Conservation (phyloP, 108 stramenopile genomes). For the Aureococcus anophagefferens region DNA sequence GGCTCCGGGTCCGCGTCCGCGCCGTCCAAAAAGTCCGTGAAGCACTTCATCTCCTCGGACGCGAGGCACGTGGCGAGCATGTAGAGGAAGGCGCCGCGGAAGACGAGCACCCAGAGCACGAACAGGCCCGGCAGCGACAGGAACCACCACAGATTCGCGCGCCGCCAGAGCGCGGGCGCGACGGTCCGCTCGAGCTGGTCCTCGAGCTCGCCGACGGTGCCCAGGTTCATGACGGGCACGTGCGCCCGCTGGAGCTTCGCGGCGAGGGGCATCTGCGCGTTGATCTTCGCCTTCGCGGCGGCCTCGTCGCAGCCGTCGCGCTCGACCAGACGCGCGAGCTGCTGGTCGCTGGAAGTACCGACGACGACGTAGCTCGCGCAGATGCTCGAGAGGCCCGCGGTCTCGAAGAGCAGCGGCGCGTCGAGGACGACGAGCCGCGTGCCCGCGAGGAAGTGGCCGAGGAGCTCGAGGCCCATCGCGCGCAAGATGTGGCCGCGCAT, state of each 20-base stretch:
- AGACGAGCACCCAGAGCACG: too few species aligned
- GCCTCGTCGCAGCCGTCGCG: not conserved
- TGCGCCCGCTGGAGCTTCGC: not conserved
- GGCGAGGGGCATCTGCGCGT: conserved; percentile 1
- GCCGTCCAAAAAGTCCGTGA: too few species aligned
- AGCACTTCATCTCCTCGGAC: too few species aligned
- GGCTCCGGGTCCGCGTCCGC: too few species aligned
- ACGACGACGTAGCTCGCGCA: not conserved
- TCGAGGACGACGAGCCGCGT: not conserved
- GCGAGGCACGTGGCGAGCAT: too few species aligned
- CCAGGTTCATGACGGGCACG: not conserved
- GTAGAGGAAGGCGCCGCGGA: too few species aligned
- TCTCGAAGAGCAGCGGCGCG: conserved; percentile 3
- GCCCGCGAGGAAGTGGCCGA: not conserved
- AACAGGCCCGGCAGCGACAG: too few species aligned
- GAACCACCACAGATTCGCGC: too few species aligned
- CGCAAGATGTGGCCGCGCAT: not conserved
- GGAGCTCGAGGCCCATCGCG: not conserved
- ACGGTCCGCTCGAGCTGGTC: too few species aligned
- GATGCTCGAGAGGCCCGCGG: not conserved
- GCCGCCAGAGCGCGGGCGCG: too few species aligned
- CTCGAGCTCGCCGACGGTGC: too few species aligned
- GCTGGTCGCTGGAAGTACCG: not conserved
- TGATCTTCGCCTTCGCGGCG: not conserved
- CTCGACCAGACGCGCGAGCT: not conserved